Evolutionary conservation across 2,329 filamentous ascomycete genomes (phyloP).

Genomic region (Harringtonia aguacate): DNA sequence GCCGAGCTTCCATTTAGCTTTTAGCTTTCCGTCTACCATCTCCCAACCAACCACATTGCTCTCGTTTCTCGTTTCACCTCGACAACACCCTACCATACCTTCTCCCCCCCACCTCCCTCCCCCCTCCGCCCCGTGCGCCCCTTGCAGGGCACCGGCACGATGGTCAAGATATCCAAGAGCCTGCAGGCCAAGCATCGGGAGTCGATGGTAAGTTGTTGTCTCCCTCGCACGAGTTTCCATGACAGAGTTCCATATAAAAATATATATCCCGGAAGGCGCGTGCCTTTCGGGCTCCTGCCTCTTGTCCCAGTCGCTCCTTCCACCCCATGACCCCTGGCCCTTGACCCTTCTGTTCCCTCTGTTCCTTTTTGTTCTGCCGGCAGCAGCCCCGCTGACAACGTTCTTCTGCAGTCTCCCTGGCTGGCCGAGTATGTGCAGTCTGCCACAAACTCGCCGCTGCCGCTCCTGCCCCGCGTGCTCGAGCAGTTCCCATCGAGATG

Average conservation of each 20-base stretch:
- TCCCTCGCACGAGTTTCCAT: no score
- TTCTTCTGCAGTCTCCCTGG: constrained; percentile 62
- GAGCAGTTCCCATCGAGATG: constrained; percentile 75
- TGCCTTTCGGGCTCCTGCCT: no score
- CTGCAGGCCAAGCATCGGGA: constrained; percentile 59
- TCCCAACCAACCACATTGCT: neutral
- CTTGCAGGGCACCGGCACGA: constrained; percentile 23
- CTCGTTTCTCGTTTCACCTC: constrained; percentile 12
- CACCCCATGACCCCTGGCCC: no score
- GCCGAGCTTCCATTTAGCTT: neutral
- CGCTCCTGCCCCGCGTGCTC: constrained; percentile 67
- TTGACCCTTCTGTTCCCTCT: no score
- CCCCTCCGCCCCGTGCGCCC: neutral
- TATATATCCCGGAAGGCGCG: no score
- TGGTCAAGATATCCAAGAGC: constrained; percentile 59
- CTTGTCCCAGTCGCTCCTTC: no score
- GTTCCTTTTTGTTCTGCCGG: neutral
- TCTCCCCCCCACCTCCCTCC: no score
- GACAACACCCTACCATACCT: no score
- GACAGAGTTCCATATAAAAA: no score
- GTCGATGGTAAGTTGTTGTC: constrained; percentile 43
- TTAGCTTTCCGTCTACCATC: neutral
- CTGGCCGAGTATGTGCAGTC: constrained; percentile 69
- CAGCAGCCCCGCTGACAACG: constrained; percentile 10
- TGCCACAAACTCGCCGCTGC: constrained; percentile 58